Evolutionary conservation across 129 eudicot species (phyloP), one percentile per base, ranked within the genome.

Genomic region (Arctium minus): DNA sequence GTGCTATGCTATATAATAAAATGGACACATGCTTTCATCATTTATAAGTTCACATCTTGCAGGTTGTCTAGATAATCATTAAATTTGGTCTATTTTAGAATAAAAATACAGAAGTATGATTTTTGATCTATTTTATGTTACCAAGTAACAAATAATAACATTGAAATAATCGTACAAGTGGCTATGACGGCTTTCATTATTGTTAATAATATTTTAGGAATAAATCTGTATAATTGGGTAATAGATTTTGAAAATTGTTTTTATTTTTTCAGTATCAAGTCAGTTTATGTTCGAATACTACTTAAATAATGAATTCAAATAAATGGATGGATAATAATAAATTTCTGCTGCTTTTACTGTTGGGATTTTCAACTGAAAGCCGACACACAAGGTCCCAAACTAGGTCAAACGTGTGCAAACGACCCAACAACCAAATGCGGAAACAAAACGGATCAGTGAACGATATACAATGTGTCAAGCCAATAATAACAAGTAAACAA

Each of bases 61-160:
- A 18, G 72, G 56, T 48, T 60, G 73, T 74, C 12, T 65, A 73
- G 73, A 73, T 17, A 37, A 42, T 81, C 64, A 73, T 13, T 72
- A 73, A 80, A 22, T 8, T 72, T 72, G 29, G 13, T 50, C 38
- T 46, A 80, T 36, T 70, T 72, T 12, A 10, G 1, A 11, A 53
- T 72, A 2, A 73, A 72, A 80, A 22, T 50, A 5, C 17, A 22
- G 8, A 72, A 48, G n/a, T 79, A 9, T 0, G 78, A 22, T 50
- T 50, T 42, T 80, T 48, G 73, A 27, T 80, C 18, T 29, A 15
- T 31, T 68, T 7, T 80, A 65, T 70, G 8, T 50, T 64, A 3
- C 29, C 29, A 12, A 6, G 56, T 15, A 67, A 50, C 38, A 46
- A 46, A 46, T 15, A 56, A 38, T 38, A 65, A 15, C 73, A 62